These are phyloP conservation scores for Tetrahymena malaccensis DNA, from an alignment of 73 alveolate genomes.

Conservation along the genomic window DNA sequence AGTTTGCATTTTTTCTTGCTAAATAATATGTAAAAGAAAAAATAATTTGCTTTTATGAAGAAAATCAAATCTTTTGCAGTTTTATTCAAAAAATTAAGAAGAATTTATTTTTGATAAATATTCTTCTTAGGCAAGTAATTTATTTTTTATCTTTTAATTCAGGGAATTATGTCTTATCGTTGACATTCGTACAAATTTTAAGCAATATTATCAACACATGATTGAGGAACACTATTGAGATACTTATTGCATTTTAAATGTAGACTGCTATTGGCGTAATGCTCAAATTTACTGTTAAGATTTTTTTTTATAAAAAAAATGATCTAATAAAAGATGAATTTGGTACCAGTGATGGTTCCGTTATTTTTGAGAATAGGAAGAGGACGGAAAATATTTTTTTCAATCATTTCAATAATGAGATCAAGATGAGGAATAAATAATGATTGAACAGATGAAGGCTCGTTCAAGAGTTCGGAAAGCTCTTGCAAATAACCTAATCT, in stretches of 20 bases:
- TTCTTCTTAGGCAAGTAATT: neutral
- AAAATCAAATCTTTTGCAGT: neutral
- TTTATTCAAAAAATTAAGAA: neutral
- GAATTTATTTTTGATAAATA: neutral
- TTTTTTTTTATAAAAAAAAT: neutral
- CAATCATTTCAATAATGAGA: slow-evolving; percentile 74
- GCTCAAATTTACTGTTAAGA: neutral
- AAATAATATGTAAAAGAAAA: neutral
- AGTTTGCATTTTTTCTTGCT: neutral
- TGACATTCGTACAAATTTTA: neutral
- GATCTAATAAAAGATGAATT: neutral
- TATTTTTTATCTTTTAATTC: neutral
- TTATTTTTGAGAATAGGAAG: slow-evolving; percentile 62
- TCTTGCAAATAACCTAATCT: slow-evolving; percentile 64
- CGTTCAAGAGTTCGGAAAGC: slow-evolving; percentile 52
- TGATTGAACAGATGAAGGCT: slow-evolving; percentile 59
- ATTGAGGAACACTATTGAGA: neutral
- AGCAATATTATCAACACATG: too few species aligned
- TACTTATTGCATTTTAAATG: neutral
- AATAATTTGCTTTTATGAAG: neutral
- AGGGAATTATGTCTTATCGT: neutral
- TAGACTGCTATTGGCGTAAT: neutral
- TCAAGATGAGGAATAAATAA: slow-evolving; percentile 75
- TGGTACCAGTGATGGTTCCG: slow-evolving; percentile 17
- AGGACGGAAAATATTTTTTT: slow-evolving; percentile 84